A percentile compares a stretch with the other conserved stretches of the same genome.
phyloP scores from a whole-genome alignment of 495 filamentous ascomycete genomes.

The Penicillium canariense region DNA sequence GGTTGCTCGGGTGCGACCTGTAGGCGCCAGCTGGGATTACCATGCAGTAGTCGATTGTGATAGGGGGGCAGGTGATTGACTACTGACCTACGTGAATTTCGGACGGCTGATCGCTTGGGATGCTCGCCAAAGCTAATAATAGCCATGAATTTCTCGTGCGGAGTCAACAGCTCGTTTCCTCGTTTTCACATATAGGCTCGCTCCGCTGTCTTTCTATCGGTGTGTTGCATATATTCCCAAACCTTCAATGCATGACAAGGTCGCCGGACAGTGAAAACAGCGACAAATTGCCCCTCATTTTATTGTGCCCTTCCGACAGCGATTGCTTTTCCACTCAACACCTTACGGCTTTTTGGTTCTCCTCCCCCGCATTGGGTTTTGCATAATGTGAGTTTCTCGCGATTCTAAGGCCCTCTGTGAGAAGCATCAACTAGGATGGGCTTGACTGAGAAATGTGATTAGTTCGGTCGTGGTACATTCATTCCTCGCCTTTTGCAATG shows the following conservation, averaged over 20 bases:
- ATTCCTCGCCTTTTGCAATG: background rate
- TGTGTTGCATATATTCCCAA: background rate
- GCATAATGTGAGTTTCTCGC: background rate
- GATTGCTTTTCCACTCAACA: background rate
- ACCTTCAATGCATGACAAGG: background rate
- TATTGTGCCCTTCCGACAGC: background rate
- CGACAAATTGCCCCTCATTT: no score
- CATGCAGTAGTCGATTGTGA: conserved; percentile 27
- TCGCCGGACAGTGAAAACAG: no score
- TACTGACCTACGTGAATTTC: conserved; percentile 9
- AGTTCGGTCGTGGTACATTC: no score
- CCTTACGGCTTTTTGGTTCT: background rate
- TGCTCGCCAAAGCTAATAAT: conserved; percentile 14
- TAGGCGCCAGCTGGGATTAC: conserved; percentile 26
- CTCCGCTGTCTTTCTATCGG: background rate
- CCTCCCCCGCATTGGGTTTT: conserved; percentile 7
- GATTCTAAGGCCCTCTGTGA: background rate
- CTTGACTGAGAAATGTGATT: background rate
- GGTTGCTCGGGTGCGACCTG: conserved; percentile 2
- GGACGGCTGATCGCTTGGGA: background rate
- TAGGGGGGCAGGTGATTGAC: conserved; percentile 3
- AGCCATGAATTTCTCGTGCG: conserved; percentile 9
- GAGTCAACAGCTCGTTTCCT: conserved; percentile 6
- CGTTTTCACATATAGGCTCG: background rate
- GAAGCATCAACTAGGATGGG: background rate